Base-by-base conservation (phyloP, 805 yeast species). In the Yarrowia yakushimensis region DNA sequence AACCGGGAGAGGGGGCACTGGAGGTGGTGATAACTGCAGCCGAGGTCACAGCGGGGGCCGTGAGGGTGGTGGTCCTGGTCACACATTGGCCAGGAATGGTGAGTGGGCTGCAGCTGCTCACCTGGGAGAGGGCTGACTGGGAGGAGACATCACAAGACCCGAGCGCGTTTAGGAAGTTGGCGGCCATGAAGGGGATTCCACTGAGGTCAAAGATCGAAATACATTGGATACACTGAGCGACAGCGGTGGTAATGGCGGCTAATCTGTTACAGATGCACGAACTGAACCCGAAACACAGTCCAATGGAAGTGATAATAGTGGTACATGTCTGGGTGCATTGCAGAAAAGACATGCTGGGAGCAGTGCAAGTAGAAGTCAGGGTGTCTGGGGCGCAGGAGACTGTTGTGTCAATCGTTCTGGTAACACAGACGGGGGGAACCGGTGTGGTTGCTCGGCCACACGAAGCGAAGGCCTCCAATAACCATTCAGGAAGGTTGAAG, bases 141-240 rank as follows among this genome's bases (percentile, higher is more conserved):
- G 55, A 48, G 39, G 15, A 31, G 7, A 48, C 28, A 4, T 30
- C 39, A 52, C 60, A 52, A 4, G 17, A 13, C 7, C 42, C 45
- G 12, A 52, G 18, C 20, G 17, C 23, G 25, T 52, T 37, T 23
- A 52, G 25, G 25, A 52, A 52, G 34, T 52, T 34, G 18, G 42
- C 43, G 5, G 37, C 33, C 5, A 37, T 3, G 25, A 34, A 34
- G 13, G 60, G 42, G 8, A 52, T 10, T 9, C 43, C 43, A 25
- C 60, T 36, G 22, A 52, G 60, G 12, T 37, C 45, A 17, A 52
- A 36, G 18, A 37, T 52, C 12, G 60, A 36, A 5, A 52, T 9
- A 36, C 60, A 52, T 42, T 52, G 42, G 45, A 52, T 37, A 37
- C 60, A 52, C 42, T 34, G 42, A 15, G 25, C 60, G 10, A 52